Percentiles rank a stretch among this genome's conserved stretches.
Evolutionary conservation across 768 basidiomycete species (phyloP).

Genomic region (Leccinum arenicola): DNA sequence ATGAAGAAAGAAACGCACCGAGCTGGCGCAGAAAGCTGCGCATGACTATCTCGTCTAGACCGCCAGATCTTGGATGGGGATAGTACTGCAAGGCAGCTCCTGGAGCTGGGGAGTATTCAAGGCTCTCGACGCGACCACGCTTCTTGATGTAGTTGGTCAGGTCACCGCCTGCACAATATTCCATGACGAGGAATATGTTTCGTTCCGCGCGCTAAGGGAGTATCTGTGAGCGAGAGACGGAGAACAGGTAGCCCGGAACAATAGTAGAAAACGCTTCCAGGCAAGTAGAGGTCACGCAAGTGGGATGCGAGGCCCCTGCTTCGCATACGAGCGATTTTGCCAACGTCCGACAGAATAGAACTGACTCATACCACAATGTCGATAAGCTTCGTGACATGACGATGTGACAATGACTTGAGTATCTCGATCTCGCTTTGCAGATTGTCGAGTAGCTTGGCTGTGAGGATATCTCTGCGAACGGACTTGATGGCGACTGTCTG

Average conservation of each 20-base stretch:
- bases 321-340: not conserved
- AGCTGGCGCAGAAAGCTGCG: constrained; percentile 91
- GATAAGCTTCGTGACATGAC: constrained; percentile 89
- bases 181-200: constrained; percentile 94
- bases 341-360: not conserved
- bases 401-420: constrained; percentile 87
- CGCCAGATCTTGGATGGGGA: constrained; percentile 88
- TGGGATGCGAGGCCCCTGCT: not conserved
- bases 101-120: constrained; percentile 75
- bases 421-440: constrained; percentile 98
- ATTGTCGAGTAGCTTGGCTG: constrained; percentile 92
- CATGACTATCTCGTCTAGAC: constrained; percentile 86
- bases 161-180: constrained; percentile 95
- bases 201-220: constrained; percentile 60
- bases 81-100: constrained; percentile 78
- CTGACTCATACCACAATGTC: constrained; percentile 77
- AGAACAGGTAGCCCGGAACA: not conserved
- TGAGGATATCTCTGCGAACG: constrained; percentile 83
- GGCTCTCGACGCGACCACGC: constrained; percentile 86
- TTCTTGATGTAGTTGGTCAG: constrained; percentile 97
- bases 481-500: constrained; percentile 91
- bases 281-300: not conserved
- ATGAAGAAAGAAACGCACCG: constrained; percentile 41
- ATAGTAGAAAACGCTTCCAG: not conserved
- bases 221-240: constrained; percentile 8